These are phyloP conservation scores for Malassezia obtusa DNA, from an alignment of 1,284 basidiomycete species.

Conservation along the genomic window DNA sequence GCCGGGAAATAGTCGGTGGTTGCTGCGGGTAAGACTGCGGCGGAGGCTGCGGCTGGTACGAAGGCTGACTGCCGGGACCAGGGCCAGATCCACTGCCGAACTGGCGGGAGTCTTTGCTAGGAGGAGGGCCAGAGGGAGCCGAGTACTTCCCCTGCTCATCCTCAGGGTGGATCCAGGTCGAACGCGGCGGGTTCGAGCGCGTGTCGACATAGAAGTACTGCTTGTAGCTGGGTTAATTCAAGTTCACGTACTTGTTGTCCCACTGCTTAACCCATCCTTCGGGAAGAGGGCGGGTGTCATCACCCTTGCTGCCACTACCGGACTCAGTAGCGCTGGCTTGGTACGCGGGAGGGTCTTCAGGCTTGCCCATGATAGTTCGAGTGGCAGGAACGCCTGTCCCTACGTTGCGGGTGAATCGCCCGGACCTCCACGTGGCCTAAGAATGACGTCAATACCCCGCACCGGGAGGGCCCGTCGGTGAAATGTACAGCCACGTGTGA, in stretches of 20 bases:
- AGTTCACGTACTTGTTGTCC: constrained; percentile 27
- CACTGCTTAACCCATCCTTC: constrained; percentile 43
- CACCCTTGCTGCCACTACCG: neutral
- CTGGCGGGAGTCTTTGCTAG: neutral
- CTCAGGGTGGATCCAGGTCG: constrained; percentile 40
- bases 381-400: neutral
- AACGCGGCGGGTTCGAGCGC: constrained; percentile 32
- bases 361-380: constrained; percentile 1
- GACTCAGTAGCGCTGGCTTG: neutral
- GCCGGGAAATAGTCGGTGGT: neutral
- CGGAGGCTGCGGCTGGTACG: neutral
- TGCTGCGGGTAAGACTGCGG: neutral
- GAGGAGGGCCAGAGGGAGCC: constrained; percentile 28
- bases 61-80: neutral
- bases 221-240: constrained; percentile 23
- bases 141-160: constrained; percentile 29
- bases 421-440: neutral
- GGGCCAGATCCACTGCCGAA: neutral
- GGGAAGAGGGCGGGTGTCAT: constrained; percentile 29
- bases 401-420: neutral
- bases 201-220: constrained; percentile 46
- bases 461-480: neutral
- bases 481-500: neutral
- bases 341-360: constrained; percentile 12
- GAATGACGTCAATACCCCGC: neutral